Evolutionary conservation across 352 stramenopile genomes (phyloP), one percentile per base, ranked within the genome.

Genomic region (Phytophthora citricola): DNA sequence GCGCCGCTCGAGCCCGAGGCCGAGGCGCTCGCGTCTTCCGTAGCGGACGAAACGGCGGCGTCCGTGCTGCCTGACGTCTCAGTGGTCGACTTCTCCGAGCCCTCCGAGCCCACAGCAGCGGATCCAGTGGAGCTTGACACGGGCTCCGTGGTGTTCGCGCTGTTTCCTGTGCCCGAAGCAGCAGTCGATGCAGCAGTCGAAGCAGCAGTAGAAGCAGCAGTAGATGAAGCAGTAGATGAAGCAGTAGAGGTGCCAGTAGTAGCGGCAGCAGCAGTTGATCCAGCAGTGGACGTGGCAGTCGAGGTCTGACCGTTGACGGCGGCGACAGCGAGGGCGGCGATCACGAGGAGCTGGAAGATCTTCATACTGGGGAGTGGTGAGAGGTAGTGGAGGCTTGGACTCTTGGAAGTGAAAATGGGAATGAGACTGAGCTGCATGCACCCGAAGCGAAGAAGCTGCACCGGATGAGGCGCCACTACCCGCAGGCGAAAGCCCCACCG

Each of bases 271-370:
- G 52, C 32, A 36, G 45, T 17, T 11, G 57, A 51, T 14, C 31
- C 49, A n/a, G 49, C 31, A 7, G 48, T 34, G 32, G 48, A 61
- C 4, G 58, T 20, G 29, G 29, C 58, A 14, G 51, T 48, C 0
- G 66, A 58, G 15, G 58, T 41, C 45, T 77, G 69, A 3, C 57
- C 69, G 36, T 57, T 71, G 39, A 64, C 53, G 34, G 58, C 60
- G 14, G 54, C 53, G 39, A 71, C n/a, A 22, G 64, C 69, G 54
- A 77, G 31, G 2, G 56, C 38, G 49, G 64, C 69, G 55, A 77
- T 39, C 38, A 58, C 48, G 58, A 77, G 34, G 58, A 73, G 9
- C 58, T 73, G 58, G 44, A 71, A 58, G 39, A 77, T 51, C 64
- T 77, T 64, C 64, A 77, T 77, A 8, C 12, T 45, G 24, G 43